phyloP scores from a whole-genome alignment of 257 asterid genomes.

The Striga asiatica region DNA sequence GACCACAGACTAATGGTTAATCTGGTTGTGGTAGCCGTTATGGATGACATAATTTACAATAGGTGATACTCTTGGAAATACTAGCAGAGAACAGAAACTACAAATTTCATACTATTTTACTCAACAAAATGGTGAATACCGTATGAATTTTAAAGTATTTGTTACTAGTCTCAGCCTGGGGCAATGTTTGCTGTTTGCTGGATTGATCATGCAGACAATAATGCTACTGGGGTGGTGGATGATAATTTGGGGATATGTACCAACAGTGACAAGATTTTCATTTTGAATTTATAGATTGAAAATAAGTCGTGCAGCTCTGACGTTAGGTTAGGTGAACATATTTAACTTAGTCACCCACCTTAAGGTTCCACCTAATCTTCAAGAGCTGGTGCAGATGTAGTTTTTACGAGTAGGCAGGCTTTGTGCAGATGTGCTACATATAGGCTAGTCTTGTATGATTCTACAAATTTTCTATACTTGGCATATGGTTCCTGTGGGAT shows the following conservation, averaged over 20 bases:
- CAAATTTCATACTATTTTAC: background rate
- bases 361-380: background rate
- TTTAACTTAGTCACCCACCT: background rate
- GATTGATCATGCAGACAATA: constrained; percentile 4
- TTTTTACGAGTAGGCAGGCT: background rate
- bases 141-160: background rate
- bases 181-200: background rate
- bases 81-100: background rate
- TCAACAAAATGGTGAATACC: background rate
- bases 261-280: background rate
- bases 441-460: background rate
- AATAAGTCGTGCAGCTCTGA: constrained; percentile 1
- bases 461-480: too few relatives aligned
- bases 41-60: background rate
- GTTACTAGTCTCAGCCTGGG: background rate
- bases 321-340: background rate
- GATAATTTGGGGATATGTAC: background rate
- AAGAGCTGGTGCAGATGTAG: background rate
- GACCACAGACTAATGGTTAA: background rate
- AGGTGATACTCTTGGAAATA: background rate
- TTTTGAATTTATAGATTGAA: constrained; percentile 3
- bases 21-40: background rate
- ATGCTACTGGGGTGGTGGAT: background rate
- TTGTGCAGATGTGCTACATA: background rate
- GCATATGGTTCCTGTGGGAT: too few relatives aligned